Percentiles rank a stretch among this genome's conserved stretches.
phyloP scores from a whole-genome alignment of 441 rosid species.

The Populus trichocarpa region DNA sequence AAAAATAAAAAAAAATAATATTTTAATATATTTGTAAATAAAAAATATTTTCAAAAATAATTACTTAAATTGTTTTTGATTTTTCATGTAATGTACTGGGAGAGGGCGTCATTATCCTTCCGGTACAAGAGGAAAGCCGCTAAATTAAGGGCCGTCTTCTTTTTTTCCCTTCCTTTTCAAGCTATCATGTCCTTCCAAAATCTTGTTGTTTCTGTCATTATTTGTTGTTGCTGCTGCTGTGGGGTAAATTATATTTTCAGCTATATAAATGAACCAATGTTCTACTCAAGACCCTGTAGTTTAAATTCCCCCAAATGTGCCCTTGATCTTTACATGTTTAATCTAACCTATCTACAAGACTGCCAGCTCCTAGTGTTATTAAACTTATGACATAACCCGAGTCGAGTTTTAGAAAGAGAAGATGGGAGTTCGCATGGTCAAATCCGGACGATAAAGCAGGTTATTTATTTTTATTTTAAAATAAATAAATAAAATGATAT shows the following conservation, averaged over 20 bases:
- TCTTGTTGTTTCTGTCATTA: background rate
- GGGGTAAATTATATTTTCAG: background rate
- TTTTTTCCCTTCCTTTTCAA: background rate
- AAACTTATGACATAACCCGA: no score
- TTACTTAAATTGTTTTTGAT: no score
- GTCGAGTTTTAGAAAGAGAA: no score
- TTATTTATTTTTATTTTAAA: no score
- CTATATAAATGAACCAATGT: background rate
- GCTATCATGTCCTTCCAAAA: background rate
- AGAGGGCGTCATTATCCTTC: background rate
- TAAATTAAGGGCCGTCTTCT: background rate
- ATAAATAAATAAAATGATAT: no score
- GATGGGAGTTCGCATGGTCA: no score
- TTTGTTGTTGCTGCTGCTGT: background rate
- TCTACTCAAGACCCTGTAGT: background rate
- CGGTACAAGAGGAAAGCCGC: no score
- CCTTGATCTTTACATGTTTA: background rate
- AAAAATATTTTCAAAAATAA: no score
- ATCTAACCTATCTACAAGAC: no score
- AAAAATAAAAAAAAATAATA: no score
- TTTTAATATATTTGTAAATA: no score
- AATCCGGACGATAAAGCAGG: fast-evolving
- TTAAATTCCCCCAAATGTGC: background rate
- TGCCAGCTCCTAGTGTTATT: no score
- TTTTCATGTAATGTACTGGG: background rate